These are phyloP conservation scores for Talaromyces sp. DNA, from an alignment of 2,329 filamentous ascomycete genomes.

Conservation along the genomic window DNA sequence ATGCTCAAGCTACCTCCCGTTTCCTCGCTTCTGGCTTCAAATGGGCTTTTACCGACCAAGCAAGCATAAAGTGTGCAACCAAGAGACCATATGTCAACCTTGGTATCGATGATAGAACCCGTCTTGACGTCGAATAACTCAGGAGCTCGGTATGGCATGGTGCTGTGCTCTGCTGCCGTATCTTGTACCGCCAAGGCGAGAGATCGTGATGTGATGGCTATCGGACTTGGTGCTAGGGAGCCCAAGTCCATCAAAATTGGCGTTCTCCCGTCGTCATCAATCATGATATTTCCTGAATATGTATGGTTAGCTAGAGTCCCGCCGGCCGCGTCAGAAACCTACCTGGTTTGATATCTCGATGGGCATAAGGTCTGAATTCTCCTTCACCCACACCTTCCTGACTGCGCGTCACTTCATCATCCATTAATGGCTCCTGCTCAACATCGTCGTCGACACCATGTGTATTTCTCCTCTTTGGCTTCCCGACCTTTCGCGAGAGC, in stretches of 20 bases:
- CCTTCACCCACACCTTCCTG: conserved; percentile 67
- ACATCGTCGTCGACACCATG: conserved; percentile 57
- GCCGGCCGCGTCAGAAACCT: conserved; percentile 28
- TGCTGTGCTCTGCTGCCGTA: conserved; percentile 90
- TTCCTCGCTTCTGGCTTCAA: conserved; percentile 93
- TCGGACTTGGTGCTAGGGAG: conserved; percentile 81
- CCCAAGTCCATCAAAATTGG: conserved; percentile 98
- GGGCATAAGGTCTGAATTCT: conserved; percentile 76
- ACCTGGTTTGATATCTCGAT: conserved; percentile 97
- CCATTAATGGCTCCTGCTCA: conserved; percentile 80
- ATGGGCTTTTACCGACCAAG: conserved; percentile 92
- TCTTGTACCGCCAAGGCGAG: conserved; percentile 91
- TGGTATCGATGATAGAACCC: conserved; percentile 85
- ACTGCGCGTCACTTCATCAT: conserved; percentile 66
- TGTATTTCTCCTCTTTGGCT: conserved; percentile 41
- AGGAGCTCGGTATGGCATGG: conserved; percentile 96
- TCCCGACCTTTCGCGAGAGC: conserved; percentile 34
- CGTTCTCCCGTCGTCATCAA: conserved; percentile 79
- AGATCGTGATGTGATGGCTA: conserved; percentile 83
- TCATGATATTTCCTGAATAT: conserved; percentile 86
- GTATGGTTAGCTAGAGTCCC: neutral
- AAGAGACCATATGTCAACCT: conserved; percentile 96
- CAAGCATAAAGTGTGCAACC: conserved; percentile 98
- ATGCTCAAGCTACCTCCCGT: conserved; percentile 90
- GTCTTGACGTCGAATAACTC: conserved; percentile 98